Base-by-base conservation (phyloP, 1,284 basidiomycete species). In the Anthracocystis panici-leucophaei region DNA sequence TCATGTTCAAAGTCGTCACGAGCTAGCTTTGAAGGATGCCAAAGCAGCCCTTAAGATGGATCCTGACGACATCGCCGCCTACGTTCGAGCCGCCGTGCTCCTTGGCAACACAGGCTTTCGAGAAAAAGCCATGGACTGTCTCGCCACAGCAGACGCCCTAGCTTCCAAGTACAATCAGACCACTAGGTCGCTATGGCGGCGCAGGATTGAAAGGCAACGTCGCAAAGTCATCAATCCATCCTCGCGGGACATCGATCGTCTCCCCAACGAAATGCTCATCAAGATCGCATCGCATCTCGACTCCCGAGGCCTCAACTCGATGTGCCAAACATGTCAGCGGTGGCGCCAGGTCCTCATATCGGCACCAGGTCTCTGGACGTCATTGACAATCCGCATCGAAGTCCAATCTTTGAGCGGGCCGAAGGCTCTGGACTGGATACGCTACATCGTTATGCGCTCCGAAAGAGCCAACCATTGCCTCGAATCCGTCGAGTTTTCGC, bases 11-110 rank as follows among this genome's bases (percentile, higher is more conserved):
- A 46, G 20, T 5, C 42, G 31, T 3, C 35, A 57, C 25, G 53
- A 57, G 2, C 59, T 63, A 2, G 65, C 72, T 2, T 59, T 75
- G 38, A 59, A 60, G n/a, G 72, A 75, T 48, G 72, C 72, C 0
- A 46, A 45, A 21, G 57, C 59, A 0, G 72, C 59, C 5, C 66
- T 75, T 38, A 75, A 70, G 57, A 25, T 75, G 38, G 61, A 65
- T n/a, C 66, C 72, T 2, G 27, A 57, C 11, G 65, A 75, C 14
- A 31, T 52, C 1, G 33, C 25, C 5, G 63, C 72, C 0, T 75
- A 66, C 40, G 12, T 75, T 35, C 63, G 63, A 21, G 56, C 72
- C 10, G 72, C 72, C 3, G 58, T 31, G 9, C 27, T 70, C 23
- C 59, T 75, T 14, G 29, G 18, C 16, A 49, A 48, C 27, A 53